phyloP scores from a whole-genome alignment of 306 rosid genomes.

The Parietaria judaica region DNA sequence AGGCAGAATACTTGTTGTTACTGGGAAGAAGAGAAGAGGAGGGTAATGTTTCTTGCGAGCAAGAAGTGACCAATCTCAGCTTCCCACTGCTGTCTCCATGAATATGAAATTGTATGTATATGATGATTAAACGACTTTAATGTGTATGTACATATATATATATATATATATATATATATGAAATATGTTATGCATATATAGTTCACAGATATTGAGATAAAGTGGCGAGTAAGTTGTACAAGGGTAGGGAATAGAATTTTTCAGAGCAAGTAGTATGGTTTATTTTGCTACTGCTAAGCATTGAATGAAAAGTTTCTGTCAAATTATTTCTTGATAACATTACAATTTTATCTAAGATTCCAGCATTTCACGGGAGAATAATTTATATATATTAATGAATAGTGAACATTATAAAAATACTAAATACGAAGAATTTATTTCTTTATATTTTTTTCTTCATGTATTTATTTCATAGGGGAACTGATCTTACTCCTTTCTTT shows the following conservation, averaged over 20 bases:
- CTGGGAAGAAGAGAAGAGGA: background rate
- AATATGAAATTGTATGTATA: background rate
- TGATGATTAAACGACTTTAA: background rate
- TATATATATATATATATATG: slow-evolving; percentile 1
- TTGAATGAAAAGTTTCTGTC: no score
- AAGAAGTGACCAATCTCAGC: slow-evolving; percentile 7
- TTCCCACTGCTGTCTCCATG: slow-evolving; percentile 13
- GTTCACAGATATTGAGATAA: slow-evolving; percentile 2
- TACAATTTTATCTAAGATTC: slow-evolving; percentile 6
- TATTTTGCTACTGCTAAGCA: background rate
- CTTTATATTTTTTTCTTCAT: no score
- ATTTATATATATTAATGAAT: no score
- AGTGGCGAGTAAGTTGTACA: background rate
- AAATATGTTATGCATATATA: no score
- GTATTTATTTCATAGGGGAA: no score
- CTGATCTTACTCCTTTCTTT: background rate
- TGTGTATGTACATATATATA: background rate
- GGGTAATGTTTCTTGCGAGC: no score
- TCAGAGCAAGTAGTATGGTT: slow-evolving; percentile 17
- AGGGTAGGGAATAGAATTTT: slow-evolving; percentile 14
- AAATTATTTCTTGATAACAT: background rate
- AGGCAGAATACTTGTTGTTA: background rate
- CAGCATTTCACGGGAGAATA: slow-evolving; percentile 11
- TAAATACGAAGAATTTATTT: no score
- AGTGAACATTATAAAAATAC: no score